Percentiles rank a stretch among this genome's conserved stretches.
These are phyloP conservation scores for Kwoniella sp. DNA, from an alignment of 768 basidiomycete species.

Conservation along the genomic window DNA sequence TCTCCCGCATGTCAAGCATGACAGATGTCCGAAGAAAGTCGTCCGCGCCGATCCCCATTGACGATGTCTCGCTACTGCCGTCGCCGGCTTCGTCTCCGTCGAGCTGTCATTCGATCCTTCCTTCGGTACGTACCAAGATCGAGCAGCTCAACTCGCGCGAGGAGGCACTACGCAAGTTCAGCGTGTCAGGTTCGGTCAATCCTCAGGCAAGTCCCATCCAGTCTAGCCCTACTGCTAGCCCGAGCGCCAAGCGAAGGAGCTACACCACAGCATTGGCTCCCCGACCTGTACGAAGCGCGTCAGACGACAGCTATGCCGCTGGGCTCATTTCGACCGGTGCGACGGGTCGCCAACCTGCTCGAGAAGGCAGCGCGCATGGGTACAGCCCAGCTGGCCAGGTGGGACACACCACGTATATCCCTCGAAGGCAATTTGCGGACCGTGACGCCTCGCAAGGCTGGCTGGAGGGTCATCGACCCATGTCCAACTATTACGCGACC, in stretches of 20 bases:
- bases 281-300: conserved; percentile 13
- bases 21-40: no score
- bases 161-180: conserved; percentile 40
- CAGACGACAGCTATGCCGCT: conserved; percentile 13
- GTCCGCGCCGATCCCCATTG: neutral
- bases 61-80: neutral
- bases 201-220: neutral
- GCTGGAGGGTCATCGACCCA: neutral
- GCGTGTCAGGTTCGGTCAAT: conserved; percentile 20
- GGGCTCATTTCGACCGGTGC: neutral
- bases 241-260: conserved; percentile 13
- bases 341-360: conserved; percentile 1
- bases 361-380: neutral
- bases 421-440: conserved; percentile 4
- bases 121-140: conserved; percentile 42
- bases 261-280: conserved; percentile 38
- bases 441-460: conserved; percentile 6
- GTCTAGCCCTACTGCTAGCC: neutral
- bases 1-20: no score
- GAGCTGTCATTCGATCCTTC: conserved; percentile 29
- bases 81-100: conserved; percentile 10
- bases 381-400: no score
- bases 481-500: neutral
- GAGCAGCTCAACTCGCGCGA: conserved; percentile 46
- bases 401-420: conserved; percentile 14